A percentile compares a stretch with the other conserved stretches of the same genome.
These are phyloP conservation scores for Penicillium psychrosexuale DNA, from an alignment of 2,329 filamentous ascomycete species.

Conservation along the genomic window DNA sequence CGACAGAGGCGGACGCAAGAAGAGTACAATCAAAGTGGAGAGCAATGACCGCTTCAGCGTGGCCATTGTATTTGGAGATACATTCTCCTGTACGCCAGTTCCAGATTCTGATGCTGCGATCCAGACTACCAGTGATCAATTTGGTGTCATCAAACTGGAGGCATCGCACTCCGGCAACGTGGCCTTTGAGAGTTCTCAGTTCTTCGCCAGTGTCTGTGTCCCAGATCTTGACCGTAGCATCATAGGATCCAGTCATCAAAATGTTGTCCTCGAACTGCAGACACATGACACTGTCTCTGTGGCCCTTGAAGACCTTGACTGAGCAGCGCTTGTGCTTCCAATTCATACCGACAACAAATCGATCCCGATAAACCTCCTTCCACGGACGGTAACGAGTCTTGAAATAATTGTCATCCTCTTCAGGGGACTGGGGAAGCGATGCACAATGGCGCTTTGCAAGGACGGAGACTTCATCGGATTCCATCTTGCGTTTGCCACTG, in stretches of 20 bases:
- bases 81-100: conserved; percentile 92
- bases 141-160: conserved; percentile 92
- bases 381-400: conserved; percentile 64
- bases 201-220: conserved; percentile 84
- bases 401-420: conserved; percentile 48
- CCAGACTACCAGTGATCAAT: conserved; percentile 84
- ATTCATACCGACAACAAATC: conserved; percentile 92
- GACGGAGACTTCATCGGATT: conserved; percentile 25
- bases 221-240: conserved; percentile 94
- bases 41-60: conserved; percentile 77
- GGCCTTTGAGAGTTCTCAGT: conserved; percentile 78
- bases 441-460: conserved; percentile 34
- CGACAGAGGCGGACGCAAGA: conserved; percentile 83
- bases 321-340: conserved; percentile 94
- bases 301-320: conserved; percentile 77
- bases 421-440: conserved; percentile 25
- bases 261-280: conserved; percentile 82
- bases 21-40: conserved; percentile 83
- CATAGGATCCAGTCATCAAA: conserved; percentile 91
- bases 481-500: conserved; percentile 29
- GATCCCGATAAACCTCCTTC: conserved; percentile 96
- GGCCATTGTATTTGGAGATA: conserved; percentile 74
- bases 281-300: conserved; percentile 83
- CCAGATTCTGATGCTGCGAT: conserved; percentile 88
- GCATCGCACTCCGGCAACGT: conserved; percentile 78